Base-by-base conservation (phyloP, 106 monocot species). In the Phalaenopsis equestris region DNA sequence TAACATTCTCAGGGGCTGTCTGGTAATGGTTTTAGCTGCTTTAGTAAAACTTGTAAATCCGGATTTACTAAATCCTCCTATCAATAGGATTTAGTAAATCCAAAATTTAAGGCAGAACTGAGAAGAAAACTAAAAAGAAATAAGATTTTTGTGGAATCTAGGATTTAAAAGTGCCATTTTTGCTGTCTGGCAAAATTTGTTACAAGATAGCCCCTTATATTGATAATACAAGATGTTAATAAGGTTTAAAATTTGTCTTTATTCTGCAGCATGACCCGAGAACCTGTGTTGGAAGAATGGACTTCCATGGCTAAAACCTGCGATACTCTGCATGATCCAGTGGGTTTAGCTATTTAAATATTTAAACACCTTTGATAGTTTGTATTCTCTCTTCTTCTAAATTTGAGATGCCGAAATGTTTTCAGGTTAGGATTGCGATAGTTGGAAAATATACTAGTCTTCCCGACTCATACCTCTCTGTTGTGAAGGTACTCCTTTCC, bases 341-440 rank as follows among this genome's bases (percentile, higher is more conserved):
- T 94, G 64, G 68, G 92, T 83, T 76, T 56, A 38, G 19, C 30
- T 17, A 30, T 70, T 15, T 9, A 17, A 11, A 75, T 67, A 43
- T 42, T 58, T 43, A 43, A 45, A 38, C 8, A 80, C 41, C 75
- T 7, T 76, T 75, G 41, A 73, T 80, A 72, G 21, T 41, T 72
- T 36, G 43, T 47, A 6, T 5, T 10, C 18, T n/a, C 19, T 42
- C 37, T 47, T 23, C n/a, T 48, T 75, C 19, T 49, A 37, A 79
- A 17, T 23, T 56, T 82, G 15, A 76, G 4, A 18, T 78, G 42
- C 52, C 43, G 77, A 74, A 74, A 19, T 17, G 21, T 67, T 84
- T 88, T 52, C 90, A 99, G 98, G 94, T 99, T 46, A 94, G 87
- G 76, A 99, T 99, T 83, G 94, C 97, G 56, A 94, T 98, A 90